Evolutionary conservation across 306 rosid genomes (phyloP).

Genomic region (Vigna radiata): DNA sequence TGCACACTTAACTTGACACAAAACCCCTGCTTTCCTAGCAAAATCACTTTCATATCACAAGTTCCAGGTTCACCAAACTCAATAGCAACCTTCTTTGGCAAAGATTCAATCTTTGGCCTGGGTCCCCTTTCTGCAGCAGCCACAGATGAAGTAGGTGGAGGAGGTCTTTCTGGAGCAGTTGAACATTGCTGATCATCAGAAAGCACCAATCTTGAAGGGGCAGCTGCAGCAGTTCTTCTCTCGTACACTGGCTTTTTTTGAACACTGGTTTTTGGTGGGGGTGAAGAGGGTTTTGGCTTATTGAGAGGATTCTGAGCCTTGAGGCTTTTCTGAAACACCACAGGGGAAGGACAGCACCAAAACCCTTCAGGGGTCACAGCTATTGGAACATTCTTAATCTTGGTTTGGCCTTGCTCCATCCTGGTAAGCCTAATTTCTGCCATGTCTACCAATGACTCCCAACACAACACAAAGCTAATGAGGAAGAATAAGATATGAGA

Average conservation of each 20-base stretch:
- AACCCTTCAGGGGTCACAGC: constrained; percentile 99
- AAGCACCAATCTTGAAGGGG: constrained; percentile 58
- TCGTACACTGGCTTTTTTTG: constrained; percentile 70
- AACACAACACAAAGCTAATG: constrained; percentile 11
- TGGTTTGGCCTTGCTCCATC: constrained; percentile 80
- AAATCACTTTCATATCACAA: constrained; percentile 82
- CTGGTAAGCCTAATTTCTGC: constrained; percentile 78
- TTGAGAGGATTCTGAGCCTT: constrained; percentile 77
- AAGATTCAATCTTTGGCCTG: constrained; percentile 70
- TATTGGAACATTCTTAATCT: constrained; percentile 91
- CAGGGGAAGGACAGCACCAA: constrained; percentile 99
- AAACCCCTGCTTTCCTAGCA: constrained; percentile 89
- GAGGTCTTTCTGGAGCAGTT: constrained; percentile 56
- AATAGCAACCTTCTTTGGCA: constrained; percentile 93
- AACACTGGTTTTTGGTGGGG: constrained; percentile 60
- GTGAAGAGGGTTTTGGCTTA: constrained; percentile 71
- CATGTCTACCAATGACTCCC: constrained; percentile 57
- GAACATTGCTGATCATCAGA: constrained; percentile 63
- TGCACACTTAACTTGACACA: constrained; percentile 93
- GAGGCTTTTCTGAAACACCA: constrained; percentile 84
- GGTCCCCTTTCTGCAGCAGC: constrained; percentile 62
- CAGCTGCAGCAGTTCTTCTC: constrained; percentile 54
- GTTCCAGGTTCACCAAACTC: constrained; percentile 98
- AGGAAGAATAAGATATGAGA: constrained; percentile 37
- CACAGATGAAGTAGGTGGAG: constrained; percentile 54